Evolutionary conservation across 78 protist species (phyloP).

Genomic region (Guillardia theta): DNA sequence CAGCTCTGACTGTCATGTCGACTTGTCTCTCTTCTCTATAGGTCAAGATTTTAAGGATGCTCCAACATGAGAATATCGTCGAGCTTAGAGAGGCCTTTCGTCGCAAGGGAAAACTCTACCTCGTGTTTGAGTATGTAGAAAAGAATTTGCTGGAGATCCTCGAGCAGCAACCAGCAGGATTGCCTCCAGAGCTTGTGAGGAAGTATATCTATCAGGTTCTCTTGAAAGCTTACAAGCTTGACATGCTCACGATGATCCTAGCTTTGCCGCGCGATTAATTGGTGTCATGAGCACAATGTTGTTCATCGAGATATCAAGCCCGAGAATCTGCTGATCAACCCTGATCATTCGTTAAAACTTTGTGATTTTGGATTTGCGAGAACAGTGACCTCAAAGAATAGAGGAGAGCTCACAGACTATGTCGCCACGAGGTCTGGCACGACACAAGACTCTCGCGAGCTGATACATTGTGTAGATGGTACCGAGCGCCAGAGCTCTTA

Average conservation of each 20-base stretch:
- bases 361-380: slow-evolving; percentile 41
- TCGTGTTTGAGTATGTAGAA: slow-evolving; percentile 77
- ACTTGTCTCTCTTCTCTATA: not conserved
- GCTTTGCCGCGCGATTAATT: slow-evolving; percentile 48
- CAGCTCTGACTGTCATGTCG: not conserved
- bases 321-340: slow-evolving; percentile 68
- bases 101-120: slow-evolving; percentile 59
- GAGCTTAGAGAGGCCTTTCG: slow-evolving; percentile 50
- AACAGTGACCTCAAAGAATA: not conserved
- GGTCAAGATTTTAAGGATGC: slow-evolving; percentile 53
- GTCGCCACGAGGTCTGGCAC: slow-evolving; percentile 77
- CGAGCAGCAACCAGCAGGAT: slow-evolving; percentile 57
- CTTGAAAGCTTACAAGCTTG: slow-evolving; percentile 3
- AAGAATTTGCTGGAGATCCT: slow-evolving; percentile 61
- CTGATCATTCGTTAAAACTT: slow-evolving; percentile 39
- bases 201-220: slow-evolving; percentile 58
- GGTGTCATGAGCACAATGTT: slow-evolving; percentile 45
- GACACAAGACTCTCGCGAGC: not conserved
- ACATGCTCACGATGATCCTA: slow-evolving; percentile 5
- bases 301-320: slow-evolving; percentile 80
- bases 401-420: slow-evolving; percentile 70
- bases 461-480: slow-evolving; percentile 75
- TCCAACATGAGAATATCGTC: slow-evolving; percentile 59
- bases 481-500: slow-evolving; percentile 75
- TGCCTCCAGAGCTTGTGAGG: slow-evolving; percentile 37